A percentile compares a stretch with the other conserved stretches of the same genome.
Conservation (phyloP, 441 rosid genomes). For the Mallotus japonicus region DNA sequence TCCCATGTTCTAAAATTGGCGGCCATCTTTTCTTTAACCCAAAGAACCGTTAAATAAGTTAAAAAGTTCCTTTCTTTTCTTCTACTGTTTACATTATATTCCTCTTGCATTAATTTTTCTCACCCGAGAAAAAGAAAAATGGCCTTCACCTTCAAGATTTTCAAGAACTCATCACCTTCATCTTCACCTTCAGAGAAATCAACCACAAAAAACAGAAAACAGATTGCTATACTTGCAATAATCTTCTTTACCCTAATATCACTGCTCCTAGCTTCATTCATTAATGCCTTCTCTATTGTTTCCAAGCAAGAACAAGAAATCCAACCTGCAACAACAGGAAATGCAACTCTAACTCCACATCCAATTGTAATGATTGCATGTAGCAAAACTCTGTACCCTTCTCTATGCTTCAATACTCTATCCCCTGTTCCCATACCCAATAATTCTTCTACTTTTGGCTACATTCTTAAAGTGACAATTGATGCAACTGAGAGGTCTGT, state of each 20-base stretch:
- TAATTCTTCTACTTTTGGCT: constrained; percentile 6
- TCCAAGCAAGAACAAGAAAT: neutral
- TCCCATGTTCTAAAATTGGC: too few relatives aligned
- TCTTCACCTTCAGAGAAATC: too few relatives aligned
- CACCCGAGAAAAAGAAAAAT: too few relatives aligned
- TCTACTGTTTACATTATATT: too few relatives aligned
- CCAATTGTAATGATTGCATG: constrained; percentile 3
- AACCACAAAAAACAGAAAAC: too few relatives aligned
- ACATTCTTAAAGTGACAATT: constrained; percentile 17
- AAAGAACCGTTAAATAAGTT: too few relatives aligned
- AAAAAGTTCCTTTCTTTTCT: too few relatives aligned
- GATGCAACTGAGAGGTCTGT: constrained; percentile 5
- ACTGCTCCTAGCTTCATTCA: constrained; percentile 6
- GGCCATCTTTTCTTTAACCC: too few relatives aligned
- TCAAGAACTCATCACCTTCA: too few relatives aligned
- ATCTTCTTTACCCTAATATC: constrained; percentile 8
- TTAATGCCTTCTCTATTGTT: neutral
- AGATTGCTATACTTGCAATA: neutral
- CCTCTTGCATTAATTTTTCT: too few relatives aligned
- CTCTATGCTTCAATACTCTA: constrained; percentile 16
- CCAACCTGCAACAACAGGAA: neutral
- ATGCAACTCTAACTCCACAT: neutral
- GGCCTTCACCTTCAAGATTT: too few relatives aligned
- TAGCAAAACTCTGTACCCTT: constrained; percentile 10
- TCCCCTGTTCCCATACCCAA: constrained; percentile 13